phyloP scores from a whole-genome alignment of 2,329 filamentous ascomycete species.

The Neurospora sp. region DNA sequence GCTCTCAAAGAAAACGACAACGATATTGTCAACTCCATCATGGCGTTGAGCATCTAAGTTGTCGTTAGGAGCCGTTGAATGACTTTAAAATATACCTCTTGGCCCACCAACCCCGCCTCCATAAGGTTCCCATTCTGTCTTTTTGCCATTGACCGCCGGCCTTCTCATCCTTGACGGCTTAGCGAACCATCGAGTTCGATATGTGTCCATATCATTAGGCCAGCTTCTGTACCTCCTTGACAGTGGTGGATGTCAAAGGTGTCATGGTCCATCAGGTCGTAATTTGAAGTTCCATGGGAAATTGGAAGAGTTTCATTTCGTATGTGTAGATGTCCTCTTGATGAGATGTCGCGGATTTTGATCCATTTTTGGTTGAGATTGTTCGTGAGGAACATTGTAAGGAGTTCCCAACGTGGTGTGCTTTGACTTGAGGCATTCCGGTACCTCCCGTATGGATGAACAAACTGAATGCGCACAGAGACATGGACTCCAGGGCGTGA shows the following conservation, averaged over 20 bases:
- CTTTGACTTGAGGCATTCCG: background rate
- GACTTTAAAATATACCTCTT: background rate
- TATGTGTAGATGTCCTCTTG: background rate
- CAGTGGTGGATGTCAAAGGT: background rate
- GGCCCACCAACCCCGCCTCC: background rate
- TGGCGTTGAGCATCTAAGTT: slow-evolving; percentile 78
- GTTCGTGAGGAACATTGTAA: background rate
- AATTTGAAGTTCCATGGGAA: background rate
- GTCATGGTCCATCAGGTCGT: background rate
- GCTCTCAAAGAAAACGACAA: slow-evolving; percentile 99
- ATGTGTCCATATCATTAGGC: background rate
- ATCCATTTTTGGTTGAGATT: background rate
- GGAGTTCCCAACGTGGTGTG: background rate
- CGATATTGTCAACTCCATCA: slow-evolving; percentile 99
- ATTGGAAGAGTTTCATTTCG: background rate
- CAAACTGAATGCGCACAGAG: background rate
- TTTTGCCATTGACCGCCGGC: background rate
- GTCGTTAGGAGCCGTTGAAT: background rate
- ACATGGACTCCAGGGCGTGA: background rate
- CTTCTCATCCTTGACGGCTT: background rate
- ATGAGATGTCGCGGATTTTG: background rate
- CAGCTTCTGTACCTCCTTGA: background rate
- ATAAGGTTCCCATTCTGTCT: background rate
- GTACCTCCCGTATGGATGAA: background rate
- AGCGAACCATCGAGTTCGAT: background rate